Evolutionary conservation across 352 stramenopile species (phyloP), one percentile per base, ranked within the genome.

Genomic region (Phytophthora meadii): DNA sequence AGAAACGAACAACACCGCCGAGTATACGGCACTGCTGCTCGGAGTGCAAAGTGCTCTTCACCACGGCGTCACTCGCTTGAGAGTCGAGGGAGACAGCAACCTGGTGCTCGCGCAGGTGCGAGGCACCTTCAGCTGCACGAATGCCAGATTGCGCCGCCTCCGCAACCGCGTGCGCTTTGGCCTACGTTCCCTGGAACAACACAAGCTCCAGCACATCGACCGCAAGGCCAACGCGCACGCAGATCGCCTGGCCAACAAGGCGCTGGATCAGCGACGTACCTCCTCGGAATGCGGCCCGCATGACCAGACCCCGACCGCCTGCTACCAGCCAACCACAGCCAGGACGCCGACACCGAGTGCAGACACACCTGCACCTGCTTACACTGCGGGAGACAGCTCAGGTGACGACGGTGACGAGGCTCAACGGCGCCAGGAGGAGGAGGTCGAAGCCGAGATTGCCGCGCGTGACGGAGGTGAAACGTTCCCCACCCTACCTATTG

Each of bases 1-100:
- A 0, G 39, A 62, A 17, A 78, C 65, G 1, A 78, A 78, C 46
- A 78, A 75, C 39, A 74, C 64, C 0, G 57, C 65, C 9, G 70
- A 77, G 37, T 77, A 72, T 56, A 60, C 46, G 12, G 60, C 54
- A 11, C 39, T 77, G 51, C 61, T 75, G 32, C 36, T 62, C 39
- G 65, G 70, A 5, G 34, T n/a, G 1, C 34, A n/a, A 3, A n/a
- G 34, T n/a, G 34, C 11, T 10, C 54, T 2, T 0, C 19, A 70
- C 6, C 60, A 67, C 32, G 66, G 66, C 0, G 37, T 17, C 9
- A 30, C 4, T 1, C n/a, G 6, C 0, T 49, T 74, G 1, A 40
- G 36, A 3, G 17, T 71, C 11, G 50, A 71, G 17, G 55, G 63
- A 1, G 62, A 65, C 54, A 72, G 64, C 27, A 30, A 30, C 1